Evolutionary conservation across 768 basidiomycete species (phyloP).

Genomic region (Podaxis mareebaensis): DNA sequence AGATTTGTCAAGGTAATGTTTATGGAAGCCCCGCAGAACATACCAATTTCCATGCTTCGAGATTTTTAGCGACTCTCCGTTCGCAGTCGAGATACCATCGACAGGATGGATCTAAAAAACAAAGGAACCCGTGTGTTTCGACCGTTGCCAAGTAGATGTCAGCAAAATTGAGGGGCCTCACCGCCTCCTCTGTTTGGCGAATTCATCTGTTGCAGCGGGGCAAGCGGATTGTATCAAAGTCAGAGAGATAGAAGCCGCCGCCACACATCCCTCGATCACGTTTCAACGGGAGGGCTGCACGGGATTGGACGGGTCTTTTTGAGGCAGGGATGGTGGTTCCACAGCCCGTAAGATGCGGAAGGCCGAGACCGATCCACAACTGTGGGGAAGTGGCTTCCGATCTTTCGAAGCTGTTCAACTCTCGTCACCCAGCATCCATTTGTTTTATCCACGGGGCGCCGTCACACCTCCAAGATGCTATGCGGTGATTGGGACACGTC

Average conservation of each 20-base stretch:
- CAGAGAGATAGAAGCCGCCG: not conserved
- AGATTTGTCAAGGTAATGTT: not conserved
- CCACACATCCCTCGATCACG: not conserved
- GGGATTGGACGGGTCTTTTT: not conserved
- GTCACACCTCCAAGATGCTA: not conserved
- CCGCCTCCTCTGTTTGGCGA: not conserved
- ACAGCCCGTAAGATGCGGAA: conserved; percentile 9
- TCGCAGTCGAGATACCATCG: not conserved
- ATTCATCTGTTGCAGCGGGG: not conserved
- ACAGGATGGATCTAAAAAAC: not conserved
- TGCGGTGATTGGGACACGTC: not conserved
- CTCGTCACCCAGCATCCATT: not conserved
- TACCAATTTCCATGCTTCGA: not conserved
- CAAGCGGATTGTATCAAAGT: not conserved
- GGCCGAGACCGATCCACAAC: not conserved
- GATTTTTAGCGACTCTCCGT: not conserved
- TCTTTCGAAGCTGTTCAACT: conserved; percentile 4
- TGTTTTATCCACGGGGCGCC: not conserved
- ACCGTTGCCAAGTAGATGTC: not conserved
- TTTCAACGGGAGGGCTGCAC: not conserved
- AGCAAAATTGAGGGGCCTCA: not conserved
- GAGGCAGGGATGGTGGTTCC: not conserved
- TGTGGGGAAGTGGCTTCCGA: conserved; percentile 5
- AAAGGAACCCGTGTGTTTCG: not conserved
- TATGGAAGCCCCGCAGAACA: not conserved